Evolutionary conservation across 2,329 filamentous ascomycete species (phyloP).

Genomic region (Tolypocladium capitatum): DNA sequence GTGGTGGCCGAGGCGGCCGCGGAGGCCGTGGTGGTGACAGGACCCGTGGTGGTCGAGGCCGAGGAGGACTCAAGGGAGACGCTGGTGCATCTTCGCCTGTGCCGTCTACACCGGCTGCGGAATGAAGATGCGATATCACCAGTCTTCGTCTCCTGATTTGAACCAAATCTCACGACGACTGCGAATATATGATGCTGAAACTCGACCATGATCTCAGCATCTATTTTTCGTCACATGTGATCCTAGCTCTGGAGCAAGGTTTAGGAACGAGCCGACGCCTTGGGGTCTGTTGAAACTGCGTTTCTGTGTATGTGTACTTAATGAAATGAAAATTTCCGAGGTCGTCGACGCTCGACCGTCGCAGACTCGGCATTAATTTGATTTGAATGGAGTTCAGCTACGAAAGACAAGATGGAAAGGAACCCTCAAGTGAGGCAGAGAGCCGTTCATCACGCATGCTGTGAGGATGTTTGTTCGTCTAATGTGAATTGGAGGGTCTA

Average conservation of each 20-base stretch:
- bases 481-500: neutral
- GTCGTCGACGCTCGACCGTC: constrained; percentile 12
- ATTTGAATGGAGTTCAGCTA: constrained; percentile 18
- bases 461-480: neutral
- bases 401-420: neutral
- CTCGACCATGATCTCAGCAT: neutral
- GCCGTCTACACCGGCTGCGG: constrained; percentile 35
- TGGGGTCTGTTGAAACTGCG: constrained; percentile 3
- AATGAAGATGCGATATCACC: neutral
- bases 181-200: neutral
- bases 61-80: constrained; percentile 46
- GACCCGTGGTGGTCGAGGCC: constrained; percentile 41
- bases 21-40: constrained; percentile 47
- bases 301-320: constrained; percentile 21
- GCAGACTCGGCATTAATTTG: constrained; percentile 18
- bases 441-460: neutral
- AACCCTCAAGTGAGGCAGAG: neutral
- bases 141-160: neutral
- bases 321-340: constrained; percentile 21
- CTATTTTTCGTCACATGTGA: constrained; percentile 6
- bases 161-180: neutral
- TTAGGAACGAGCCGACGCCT: constrained; percentile 5
- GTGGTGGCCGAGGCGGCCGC: constrained; percentile 41
- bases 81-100: constrained; percentile 39
- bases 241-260: constrained; percentile 10